These are phyloP conservation scores for Aurinia saxatilis DNA, from an alignment of 345 rosid genomes.

Conservation along the genomic window DNA sequence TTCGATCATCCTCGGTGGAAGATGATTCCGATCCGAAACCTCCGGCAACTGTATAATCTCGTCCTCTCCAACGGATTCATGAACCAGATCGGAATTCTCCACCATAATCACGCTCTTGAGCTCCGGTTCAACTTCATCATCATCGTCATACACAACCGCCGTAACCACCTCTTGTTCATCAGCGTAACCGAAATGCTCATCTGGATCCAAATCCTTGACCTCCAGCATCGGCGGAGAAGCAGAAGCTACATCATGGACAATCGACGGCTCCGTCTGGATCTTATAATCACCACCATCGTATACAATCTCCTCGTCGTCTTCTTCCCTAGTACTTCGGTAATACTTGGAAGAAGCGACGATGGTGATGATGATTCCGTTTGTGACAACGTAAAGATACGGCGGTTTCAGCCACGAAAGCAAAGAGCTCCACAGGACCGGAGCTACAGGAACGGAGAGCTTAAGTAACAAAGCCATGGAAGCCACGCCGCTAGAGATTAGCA, in stretches of 20 bases:
- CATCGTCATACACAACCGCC: conserved; percentile 1
- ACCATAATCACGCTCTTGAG: conserved; percentile 16
- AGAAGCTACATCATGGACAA: neutral
- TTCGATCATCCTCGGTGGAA: neutral
- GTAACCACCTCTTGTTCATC: neutral
- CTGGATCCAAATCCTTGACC: conserved; percentile 15
- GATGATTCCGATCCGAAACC: neutral
- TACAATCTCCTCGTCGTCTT: conserved; percentile 8
- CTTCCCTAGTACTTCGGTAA: conserved; percentile 1
- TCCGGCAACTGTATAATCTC: neutral
- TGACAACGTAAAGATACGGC: conserved; percentile 18
- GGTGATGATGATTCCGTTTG: conserved; percentile 29
- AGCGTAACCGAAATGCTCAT: conserved; percentile 2
- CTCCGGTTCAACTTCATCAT: neutral
- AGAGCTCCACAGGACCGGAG: conserved; percentile 23
- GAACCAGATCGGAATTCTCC: conserved; percentile 6
- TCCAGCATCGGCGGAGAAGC: no score
- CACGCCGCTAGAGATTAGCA: conserved; percentile 23
- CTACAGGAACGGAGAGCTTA: conserved; percentile 18
- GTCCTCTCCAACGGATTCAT: neutral
- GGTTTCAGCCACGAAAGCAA: conserved; percentile 24
- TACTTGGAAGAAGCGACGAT: conserved; percentile 26
- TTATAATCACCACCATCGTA: conserved; percentile 21
- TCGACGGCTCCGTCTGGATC: conserved; percentile 21
- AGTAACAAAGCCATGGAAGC: conserved; percentile 15